A percentile compares a stretch with the other conserved stretches of the same genome.
Evolutionary conservation across 1,284 basidiomycete genomes (phyloP).

Genomic region (Cystobasidium sp.): DNA sequence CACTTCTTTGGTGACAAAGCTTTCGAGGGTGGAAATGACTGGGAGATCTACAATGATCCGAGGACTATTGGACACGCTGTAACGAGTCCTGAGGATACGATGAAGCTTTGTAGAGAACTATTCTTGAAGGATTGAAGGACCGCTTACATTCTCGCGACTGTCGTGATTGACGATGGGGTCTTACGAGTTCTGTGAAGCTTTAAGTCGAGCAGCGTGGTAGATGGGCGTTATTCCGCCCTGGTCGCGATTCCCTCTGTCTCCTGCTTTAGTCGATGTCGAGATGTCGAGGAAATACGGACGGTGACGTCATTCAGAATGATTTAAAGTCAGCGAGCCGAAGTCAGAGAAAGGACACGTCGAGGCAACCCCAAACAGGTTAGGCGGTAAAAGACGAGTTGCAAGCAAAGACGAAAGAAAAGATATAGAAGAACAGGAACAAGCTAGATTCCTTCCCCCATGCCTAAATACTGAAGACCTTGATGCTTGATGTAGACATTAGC

Average conservation of each 20-base stretch:
- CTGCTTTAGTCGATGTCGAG: no score
- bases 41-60: conserved; percentile 83
- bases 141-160: no score
- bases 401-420: conserved; percentile 13
- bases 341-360: not conserved
- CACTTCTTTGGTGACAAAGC: conserved; percentile 99
- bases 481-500: not conserved
- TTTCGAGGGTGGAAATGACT: conserved; percentile 86
- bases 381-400: conserved; percentile 21
- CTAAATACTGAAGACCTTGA: no score
- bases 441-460: no score
- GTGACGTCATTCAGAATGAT: no score
- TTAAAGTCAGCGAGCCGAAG: no score
- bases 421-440: not conserved
- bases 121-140: conserved; percentile 59
- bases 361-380: not conserved
- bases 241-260: no score
- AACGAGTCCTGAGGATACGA: conserved; percentile 75
- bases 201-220: no score
- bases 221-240: no score
- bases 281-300: no score
- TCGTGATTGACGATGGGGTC: not conserved
- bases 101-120: conserved; percentile 69
- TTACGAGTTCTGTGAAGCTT: not conserved
- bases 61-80: conserved; percentile 89